Conservation (phyloP, 2,329 filamentous ascomycete genomes). For the Xylaria sp. region DNA sequence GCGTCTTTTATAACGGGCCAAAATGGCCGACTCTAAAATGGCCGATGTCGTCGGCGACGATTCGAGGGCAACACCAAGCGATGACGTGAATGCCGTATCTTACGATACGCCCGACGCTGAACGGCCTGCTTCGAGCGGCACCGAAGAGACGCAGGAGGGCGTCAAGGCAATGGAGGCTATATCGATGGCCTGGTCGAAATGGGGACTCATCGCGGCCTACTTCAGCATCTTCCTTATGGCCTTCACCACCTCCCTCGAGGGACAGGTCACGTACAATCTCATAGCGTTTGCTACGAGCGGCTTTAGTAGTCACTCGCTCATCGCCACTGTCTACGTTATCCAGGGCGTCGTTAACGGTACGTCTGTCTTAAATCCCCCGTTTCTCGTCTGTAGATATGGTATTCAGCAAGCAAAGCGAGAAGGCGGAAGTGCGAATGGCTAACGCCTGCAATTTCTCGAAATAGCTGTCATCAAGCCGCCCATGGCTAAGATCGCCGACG, state of each 20-base stretch:
- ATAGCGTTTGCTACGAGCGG: conserved; percentile 53
- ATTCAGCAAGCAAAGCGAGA: no score
- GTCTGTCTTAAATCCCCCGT: background rate
- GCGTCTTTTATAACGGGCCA: background rate
- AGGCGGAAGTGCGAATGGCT: background rate
- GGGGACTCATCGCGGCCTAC: conserved; percentile 41
- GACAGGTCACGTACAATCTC: conserved; percentile 65
- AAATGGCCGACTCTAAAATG: conserved; percentile 13
- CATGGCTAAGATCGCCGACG: conserved; percentile 66
- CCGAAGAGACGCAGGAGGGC: conserved; percentile 37
- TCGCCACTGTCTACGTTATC: conserved; percentile 29
- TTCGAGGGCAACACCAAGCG: background rate
- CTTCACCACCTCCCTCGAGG: conserved; percentile 70
- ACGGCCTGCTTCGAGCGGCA: background rate
- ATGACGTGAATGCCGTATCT: background rate
- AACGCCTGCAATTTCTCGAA: background rate
- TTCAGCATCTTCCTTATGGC: conserved; percentile 61
- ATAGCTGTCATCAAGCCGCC: conserved; percentile 64
- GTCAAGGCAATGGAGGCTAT: conserved; percentile 44
- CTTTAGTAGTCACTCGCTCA: conserved; percentile 30
- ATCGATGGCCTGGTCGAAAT: conserved; percentile 41
- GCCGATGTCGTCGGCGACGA: background rate
- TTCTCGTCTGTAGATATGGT: background rate
- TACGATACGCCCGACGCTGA: background rate
- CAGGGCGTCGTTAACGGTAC: conserved; percentile 28